phyloP scores from a whole-genome alignment of 225 moss, liverwort and hornwort species.

The Polytrichum commune region DNA sequence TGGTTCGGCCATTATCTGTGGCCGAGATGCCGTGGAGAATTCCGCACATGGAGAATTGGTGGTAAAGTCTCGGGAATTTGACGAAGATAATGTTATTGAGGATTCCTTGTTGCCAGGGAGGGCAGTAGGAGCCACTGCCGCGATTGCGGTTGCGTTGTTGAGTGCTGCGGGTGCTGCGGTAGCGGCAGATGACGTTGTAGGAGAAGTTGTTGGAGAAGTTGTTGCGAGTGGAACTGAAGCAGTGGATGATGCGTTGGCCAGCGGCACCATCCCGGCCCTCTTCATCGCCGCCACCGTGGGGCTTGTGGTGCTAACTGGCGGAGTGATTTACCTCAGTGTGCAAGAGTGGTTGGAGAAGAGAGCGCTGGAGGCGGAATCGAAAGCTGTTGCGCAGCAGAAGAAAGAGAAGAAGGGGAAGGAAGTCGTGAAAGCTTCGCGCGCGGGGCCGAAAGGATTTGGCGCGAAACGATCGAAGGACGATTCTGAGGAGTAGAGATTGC shows the following conservation, averaged over 20 bases:
- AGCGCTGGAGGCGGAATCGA: slow-evolving; percentile 42
- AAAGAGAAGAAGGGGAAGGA: slow-evolving; percentile 34
- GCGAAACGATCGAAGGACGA: slow-evolving; percentile 31
- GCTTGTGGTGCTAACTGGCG: slow-evolving; percentile 31
- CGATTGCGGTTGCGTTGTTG: neutral
- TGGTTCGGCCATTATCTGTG: too few species aligned
- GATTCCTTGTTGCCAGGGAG: slow-evolving; percentile 4
- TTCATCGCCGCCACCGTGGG: slow-evolving; percentile 39
- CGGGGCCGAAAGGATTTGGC: slow-evolving; percentile 52
- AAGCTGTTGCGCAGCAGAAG: slow-evolving; percentile 22
- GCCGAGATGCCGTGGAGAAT: too few species aligned
- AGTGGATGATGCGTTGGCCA: slow-evolving; percentile 28
- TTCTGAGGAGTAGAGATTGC: slow-evolving; percentile 21
- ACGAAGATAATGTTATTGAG: too few species aligned
- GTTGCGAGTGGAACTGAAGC: slow-evolving; percentile 25
- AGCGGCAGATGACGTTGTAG: slow-evolving; percentile 12
- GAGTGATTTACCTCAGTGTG: slow-evolving; percentile 40
- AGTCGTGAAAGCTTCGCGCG: slow-evolving; percentile 29
- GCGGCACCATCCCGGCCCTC: slow-evolving; percentile 34
- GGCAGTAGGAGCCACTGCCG: slow-evolving; percentile 3
- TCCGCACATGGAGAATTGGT: too few species aligned
- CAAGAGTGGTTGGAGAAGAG: slow-evolving; percentile 46
- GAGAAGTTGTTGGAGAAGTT: slow-evolving; percentile 11
- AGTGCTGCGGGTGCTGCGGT: neutral
- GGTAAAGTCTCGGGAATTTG: too few species aligned